A percentile compares a stretch with the other conserved stretches of the same genome.
Evolutionary conservation across 2,329 filamentous ascomycete genomes (phyloP).

Genomic region (Paradendryphiella salina): DNA sequence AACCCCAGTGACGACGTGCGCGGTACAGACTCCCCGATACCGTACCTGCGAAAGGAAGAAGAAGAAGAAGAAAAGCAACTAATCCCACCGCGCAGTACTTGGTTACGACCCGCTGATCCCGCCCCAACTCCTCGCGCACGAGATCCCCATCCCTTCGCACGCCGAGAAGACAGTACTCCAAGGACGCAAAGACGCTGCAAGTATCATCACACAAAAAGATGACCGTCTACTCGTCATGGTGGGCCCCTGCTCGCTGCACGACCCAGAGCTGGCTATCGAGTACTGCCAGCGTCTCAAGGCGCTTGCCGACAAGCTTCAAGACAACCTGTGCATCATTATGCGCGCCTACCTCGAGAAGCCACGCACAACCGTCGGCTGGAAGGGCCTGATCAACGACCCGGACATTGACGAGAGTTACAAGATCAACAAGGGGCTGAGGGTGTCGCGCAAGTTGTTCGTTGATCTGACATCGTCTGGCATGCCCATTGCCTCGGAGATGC

Average conservation of each 20-base stretch:
- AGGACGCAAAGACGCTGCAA: slow-evolving; percentile 69
- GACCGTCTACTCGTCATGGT: slow-evolving; percentile 93
- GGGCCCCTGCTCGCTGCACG: slow-evolving; percentile 96
- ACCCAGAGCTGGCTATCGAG: slow-evolving; percentile 83
- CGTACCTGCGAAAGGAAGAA: not conserved
- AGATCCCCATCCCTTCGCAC: slow-evolving; percentile 69
- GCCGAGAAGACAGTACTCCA: slow-evolving; percentile 71
- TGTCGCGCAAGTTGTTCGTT: slow-evolving; percentile 90
- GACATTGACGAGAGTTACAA: slow-evolving; percentile 96
- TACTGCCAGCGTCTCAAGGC: slow-evolving; percentile 80
- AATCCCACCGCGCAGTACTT: slow-evolving; percentile 63
- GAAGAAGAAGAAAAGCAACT: slow-evolving; percentile 10
- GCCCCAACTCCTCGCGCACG: slow-evolving; percentile 80
- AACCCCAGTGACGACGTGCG: slow-evolving; percentile 56
- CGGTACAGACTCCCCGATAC: slow-evolving; percentile 44
- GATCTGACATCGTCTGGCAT: slow-evolving; percentile 86
- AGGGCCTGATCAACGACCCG: slow-evolving; percentile 98
- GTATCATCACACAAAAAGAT: slow-evolving; percentile 75
- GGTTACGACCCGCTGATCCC: slow-evolving; percentile 93
- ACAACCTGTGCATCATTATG: slow-evolving; percentile 92
- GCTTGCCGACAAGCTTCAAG: slow-evolving; percentile 75
- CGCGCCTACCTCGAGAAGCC: slow-evolving; percentile 99
- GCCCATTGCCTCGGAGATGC: slow-evolving; percentile 97
- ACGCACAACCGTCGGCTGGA: slow-evolving; percentile 97
- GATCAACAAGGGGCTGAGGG: slow-evolving; percentile 96